These are phyloP conservation scores for Boletus bicolor DNA, from an alignment of 768 basidiomycete genomes.

Conservation along the genomic window DNA sequence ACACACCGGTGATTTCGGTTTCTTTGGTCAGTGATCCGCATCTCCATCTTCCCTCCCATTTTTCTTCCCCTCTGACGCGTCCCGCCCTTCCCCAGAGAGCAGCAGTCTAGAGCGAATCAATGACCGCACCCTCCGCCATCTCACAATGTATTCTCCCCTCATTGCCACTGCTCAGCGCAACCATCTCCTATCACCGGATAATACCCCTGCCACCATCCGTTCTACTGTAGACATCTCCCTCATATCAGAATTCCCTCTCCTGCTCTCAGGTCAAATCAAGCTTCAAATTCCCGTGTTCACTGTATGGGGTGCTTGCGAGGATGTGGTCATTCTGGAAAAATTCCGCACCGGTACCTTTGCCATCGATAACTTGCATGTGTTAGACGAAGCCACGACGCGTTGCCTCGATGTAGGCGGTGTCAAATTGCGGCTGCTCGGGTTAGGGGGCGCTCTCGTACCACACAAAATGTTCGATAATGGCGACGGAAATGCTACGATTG, in stretches of 20 bases:
- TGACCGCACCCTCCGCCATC: constrained; percentile 93
- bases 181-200: constrained; percentile 72
- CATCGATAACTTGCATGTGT: constrained; percentile 85
- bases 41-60: not conserved
- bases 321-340: constrained; percentile 89
- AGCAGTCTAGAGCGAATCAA: constrained; percentile 85
- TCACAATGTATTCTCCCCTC: constrained; percentile 94
- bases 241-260: constrained; percentile 90
- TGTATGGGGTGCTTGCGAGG: constrained; percentile 97
- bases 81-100: constrained; percentile 48
- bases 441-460: constrained; percentile 91
- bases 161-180: constrained; percentile 80
- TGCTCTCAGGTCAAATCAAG: constrained; percentile 87
- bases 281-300: constrained; percentile 93
- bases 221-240: constrained; percentile 70
- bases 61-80: constrained; percentile 17
- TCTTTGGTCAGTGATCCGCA: constrained; percentile 65
- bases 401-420: constrained; percentile 90
- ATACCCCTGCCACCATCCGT: constrained; percentile 65
- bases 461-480: constrained; percentile 97
- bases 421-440: constrained; percentile 89
- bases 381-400: constrained; percentile 95
- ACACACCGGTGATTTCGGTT: constrained; percentile 98
- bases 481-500: constrained; percentile 93
- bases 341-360: constrained; percentile 79